Percentiles rank a stretch among this genome's conserved stretches.
phyloP scores from a whole-genome alignment of 768 basidiomycete genomes.

The Suillus weaverae region DNA sequence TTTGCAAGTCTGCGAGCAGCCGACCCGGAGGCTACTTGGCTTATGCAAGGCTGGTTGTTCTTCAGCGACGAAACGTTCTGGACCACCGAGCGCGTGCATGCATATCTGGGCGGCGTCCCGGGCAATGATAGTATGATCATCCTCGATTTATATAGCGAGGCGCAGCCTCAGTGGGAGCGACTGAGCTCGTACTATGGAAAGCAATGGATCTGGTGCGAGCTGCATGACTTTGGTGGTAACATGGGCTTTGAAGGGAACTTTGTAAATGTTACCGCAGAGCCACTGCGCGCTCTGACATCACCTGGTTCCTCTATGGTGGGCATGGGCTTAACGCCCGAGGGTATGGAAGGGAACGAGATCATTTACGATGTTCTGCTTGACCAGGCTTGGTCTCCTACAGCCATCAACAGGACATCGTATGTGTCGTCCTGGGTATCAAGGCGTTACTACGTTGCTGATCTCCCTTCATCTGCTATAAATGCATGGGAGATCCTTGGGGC shows the following conservation, averaged over 20 bases:
- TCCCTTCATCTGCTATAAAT: conserved; percentile 26
- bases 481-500: conserved; percentile 39
- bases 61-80: conserved; percentile 37
- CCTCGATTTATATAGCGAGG: conserved; percentile 42
- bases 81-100: conserved; percentile 39
- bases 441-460: conserved; percentile 31
- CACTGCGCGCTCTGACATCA: conserved; percentile 31
- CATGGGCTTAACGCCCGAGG: conserved; percentile 40
- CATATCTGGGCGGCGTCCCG: conserved; percentile 40
- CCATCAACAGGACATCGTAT: conserved; percentile 33
- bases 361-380: conserved; percentile 42
- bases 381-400: conserved; percentile 40
- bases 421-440: conserved; percentile 36
- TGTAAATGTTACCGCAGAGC: conserved; percentile 33
- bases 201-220: conserved; percentile 43
- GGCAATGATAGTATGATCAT: conserved; percentile 41
- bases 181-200: conserved; percentile 40
- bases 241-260: conserved; percentile 41
- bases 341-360: conserved; percentile 45
- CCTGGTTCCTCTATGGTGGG: conserved; percentile 38
- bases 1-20: conserved; percentile 38
- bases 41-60: conserved; percentile 47
- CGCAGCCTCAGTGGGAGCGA: conserved; percentile 42
- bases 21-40: conserved; percentile 41
- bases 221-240: conserved; percentile 41